Conservation (phyloP, 1,284 basidiomycete genomes). For the Trametes pubescens region DNA sequence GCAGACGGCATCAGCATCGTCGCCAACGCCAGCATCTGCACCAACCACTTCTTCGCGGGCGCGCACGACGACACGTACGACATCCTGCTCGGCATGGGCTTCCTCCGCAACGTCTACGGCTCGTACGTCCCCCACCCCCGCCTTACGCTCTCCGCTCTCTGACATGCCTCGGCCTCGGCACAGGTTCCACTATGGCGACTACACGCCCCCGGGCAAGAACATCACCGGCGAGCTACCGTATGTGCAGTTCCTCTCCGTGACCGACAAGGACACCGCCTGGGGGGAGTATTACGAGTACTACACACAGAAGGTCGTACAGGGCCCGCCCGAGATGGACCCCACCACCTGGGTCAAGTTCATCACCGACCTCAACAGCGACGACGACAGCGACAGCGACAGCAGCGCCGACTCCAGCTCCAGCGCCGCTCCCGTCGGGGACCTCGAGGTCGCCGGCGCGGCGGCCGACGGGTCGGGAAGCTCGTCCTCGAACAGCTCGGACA, state of each 20-base stretch:
- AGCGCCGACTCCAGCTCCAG: neutral
- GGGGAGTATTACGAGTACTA: neutral
- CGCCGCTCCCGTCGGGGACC: neutral
- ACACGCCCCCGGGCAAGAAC: conserved; percentile 7
- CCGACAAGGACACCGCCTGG: conserved; percentile 4
- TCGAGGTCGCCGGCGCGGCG: conserved; percentile 5
- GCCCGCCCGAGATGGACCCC: conserved; percentile 2
- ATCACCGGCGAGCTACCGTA: conserved; percentile 11
- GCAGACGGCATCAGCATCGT: conserved; percentile 1
- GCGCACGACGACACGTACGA: neutral
- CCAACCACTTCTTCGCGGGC: conserved; percentile 2
- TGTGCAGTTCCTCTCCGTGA: conserved; percentile 14
- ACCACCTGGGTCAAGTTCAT: neutral
- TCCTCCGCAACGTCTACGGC: conserved; percentile 20
- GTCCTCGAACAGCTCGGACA: neutral
- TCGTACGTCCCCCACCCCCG: conserved; percentile 13
- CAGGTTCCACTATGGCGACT: conserved; percentile 12
- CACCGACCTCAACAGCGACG: neutral
- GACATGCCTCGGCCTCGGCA: too few relatives aligned
- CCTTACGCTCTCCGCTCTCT: too few relatives aligned
- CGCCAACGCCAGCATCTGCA: conserved; percentile 11
- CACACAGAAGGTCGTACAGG: neutral
- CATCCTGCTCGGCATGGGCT: conserved; percentile 15
- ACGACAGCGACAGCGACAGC: neutral
- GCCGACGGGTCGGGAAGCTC: neutral